Evolutionary conservation across 169 alveolate genomes (phyloP), one percentile per base, ranked within the genome.

Genomic region (Plasmodium adleri): DNA sequence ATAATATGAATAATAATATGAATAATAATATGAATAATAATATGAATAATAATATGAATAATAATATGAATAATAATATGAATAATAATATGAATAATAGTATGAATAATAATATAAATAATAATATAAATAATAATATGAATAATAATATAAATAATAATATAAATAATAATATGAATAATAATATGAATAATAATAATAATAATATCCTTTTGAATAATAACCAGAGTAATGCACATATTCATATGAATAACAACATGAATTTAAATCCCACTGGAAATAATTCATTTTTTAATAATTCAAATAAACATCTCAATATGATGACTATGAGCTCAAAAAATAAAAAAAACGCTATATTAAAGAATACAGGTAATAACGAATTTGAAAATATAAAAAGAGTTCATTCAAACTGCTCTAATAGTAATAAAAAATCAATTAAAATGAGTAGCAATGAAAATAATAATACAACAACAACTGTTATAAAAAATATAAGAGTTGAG

Each of bases 401-500:
- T 1, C 20, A 47, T 26, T 22, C 50, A 5, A 71, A 71, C 8
- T 13, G 26, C 26, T 15, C 67, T 10, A 71, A 47, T 24, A 12
- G 17, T 71, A 45, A 43, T 68, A 68, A 45, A 17, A 67, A 39
- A 15, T 28, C n/a, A n/a, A 39, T 26, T 9, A 70, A 70, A 9
- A 15, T 26, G 3, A 70, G 32, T n/a, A 32, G 50, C 50, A 24
- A 9, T 2, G 56, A 54, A 64, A 68, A 76, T 54, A 64, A 64
- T 4, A 49, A 56, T 22, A 28, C 10, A 12, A 78, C 56, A 24
- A 39, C 47, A 39, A 66, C 24, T 24, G 56, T 10, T 9, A 45
- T 83, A 58, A 83, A 83, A 68, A 83, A 83, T 43, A 13, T 68
- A 1, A 43, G 63, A 28, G 28, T 83, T 28, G 91, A 83, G 49